Base-by-base conservation (phyloP, 805 yeast species). In the Dipodascus geniculatus region DNA sequence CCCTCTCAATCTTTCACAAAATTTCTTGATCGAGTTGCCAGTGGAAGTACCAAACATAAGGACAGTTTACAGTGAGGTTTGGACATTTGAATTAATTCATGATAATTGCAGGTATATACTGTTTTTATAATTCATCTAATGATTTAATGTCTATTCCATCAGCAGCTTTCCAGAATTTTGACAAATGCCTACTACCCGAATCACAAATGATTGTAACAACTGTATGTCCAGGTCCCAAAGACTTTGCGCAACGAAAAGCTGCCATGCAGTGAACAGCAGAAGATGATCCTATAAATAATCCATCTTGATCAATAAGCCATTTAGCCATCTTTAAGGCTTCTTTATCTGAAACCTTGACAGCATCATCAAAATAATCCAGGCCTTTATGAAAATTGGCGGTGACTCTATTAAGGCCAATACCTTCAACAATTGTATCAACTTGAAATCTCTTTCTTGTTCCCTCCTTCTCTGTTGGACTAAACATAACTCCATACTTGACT, bases 181-280 rank as follows among this genome's bases (percentile, higher is more conserved):
- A 85, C 55, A 91, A 64, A 68, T 91, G 99, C 60, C 99, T 74
- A 11, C 83, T 72, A 0, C 99, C 99, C 3, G 95, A 82, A 66
- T 91, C 99, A 66, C 98, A 93, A 1, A 96, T 86, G 50, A 93
- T 77, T 19, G 95, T 80, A 3, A 91, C 95, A 22, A 91, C 80
- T 19, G 72, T 78, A 51, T 84, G 78, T 1, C 90, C 90, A 0
- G 82, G 73, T 65, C 69, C 77, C 53, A 52, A 78, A 23, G 65
- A 62, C 53, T 68, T 63, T 2, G 88, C 86, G 6, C 79, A 69
- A 57, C 79, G 73, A 3, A 81, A 77, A 0, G 96, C 95, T 0
- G 96, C 97, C 3, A 87, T 96, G 47, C 96, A 90, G 65, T 89
- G 89, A 23, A 93, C 82, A 0, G 96, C 96, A n/a, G 95, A 83